Evolutionary conservation across 495 filamentous ascomycete species (phyloP), one percentile per base, ranked within the genome.

Genomic region (Penicillium crystallinum): DNA sequence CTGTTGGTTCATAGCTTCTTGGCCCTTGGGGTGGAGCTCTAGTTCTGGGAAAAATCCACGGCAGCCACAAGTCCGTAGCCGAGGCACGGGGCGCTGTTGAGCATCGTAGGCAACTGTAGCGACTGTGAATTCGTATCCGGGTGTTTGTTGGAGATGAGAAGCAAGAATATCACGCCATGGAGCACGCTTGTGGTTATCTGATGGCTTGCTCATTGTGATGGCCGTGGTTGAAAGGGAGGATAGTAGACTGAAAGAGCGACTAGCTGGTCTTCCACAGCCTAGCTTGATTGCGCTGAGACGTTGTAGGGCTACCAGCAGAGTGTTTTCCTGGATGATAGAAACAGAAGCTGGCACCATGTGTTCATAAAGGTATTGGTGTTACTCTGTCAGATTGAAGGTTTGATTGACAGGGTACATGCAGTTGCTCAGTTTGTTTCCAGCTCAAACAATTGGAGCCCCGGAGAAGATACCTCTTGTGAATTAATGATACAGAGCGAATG

Each of bases 21-120:
- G 73, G 1, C 84, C 84, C 22, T 54, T 60, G 10, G 63, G 54
- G 54, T 73, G 68, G 1, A 74, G 65, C 8, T 61, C 39, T 0
- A 91, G 75, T 50, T 76, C 73, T 6, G 81, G 83, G 75, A 86
- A 95, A 69, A 96, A 81, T 62, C 93, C 91, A 53, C 93, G 87
- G 73, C 80, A 91, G 59, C 95, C 81, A 65, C 83, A 82, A 53
- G 71, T 81, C 39, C 86, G 77, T 17, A 77, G 72, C 50, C 84
- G 81, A 3, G 86, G 86, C 10, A 83, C 62, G 45, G 75, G 74
- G 4, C 40, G 47, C 17, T 49, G 50, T 0, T 53, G 22, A 15
- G 71, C 58, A 49, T 73, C 56, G 52, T 77, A 63, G 38, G 77
- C 77, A 14, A 92, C 64, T 4, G 88, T 89, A 27, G 80, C 69